Percentiles rank a stretch among this genome's conserved stretches.
These are phyloP conservation scores for Eucalyptus regnans DNA, from an alignment of 345 rosid species.

Conservation along the genomic window DNA sequence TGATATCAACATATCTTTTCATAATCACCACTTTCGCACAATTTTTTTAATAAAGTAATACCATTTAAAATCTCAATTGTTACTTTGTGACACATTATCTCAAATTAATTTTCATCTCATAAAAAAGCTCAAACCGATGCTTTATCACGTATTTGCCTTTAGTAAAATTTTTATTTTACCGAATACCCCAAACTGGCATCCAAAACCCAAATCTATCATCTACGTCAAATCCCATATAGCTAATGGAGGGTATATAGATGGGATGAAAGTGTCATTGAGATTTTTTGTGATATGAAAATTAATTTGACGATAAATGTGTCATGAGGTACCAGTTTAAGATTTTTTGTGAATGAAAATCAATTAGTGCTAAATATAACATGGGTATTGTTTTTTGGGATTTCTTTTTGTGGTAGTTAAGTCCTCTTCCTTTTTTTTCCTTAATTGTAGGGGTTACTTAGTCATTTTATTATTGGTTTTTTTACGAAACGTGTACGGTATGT, in stretches of 20 bases:
- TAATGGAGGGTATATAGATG: neutral
- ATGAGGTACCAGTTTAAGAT: rapidly evolving
- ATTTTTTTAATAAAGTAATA: neutral
- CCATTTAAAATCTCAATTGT: neutral
- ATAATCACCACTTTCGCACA: too few relatives aligned
- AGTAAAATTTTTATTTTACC: neutral
- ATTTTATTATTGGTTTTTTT: neutral
- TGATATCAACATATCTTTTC: neutral
- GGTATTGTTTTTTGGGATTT: neutral
- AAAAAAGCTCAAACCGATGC: rapidly evolving
- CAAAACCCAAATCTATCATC: neutral
- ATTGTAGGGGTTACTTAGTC: neutral
- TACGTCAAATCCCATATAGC: neutral
- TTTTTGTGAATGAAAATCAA: neutral
- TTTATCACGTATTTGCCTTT: neutral
- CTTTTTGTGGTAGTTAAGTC: neutral
- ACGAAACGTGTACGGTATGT: neutral
- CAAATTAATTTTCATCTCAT: neutral
- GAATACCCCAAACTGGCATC: rapidly evolving
- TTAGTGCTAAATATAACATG: neutral
- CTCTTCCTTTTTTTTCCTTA: too few relatives aligned
- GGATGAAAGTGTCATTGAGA: neutral
- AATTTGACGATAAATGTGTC: neutral
- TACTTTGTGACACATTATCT: rapidly evolving
- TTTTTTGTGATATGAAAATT: neutral